phyloP scores from a whole-genome alignment of 208 protist species.

The Histomonas meleagridis region DNA sequence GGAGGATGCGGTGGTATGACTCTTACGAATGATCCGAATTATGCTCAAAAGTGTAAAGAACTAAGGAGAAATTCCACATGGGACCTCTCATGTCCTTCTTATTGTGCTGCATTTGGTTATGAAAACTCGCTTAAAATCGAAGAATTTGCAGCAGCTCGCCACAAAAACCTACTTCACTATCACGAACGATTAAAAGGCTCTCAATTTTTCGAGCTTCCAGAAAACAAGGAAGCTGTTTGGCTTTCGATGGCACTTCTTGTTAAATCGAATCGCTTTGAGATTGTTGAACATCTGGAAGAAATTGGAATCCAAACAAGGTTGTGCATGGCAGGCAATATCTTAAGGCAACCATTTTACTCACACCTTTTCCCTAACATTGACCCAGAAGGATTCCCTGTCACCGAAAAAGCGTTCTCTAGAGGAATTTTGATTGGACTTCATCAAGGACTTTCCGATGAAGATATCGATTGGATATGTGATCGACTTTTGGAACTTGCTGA shows the following conservation, averaged over 20 bases:
- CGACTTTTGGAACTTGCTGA: not conserved
- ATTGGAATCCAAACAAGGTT: conserved; percentile 43
- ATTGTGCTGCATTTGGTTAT: conserved; percentile 48
- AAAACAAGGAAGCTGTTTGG: conserved; percentile 34
- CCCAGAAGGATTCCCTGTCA: not conserved
- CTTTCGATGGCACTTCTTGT: conserved; percentile 41
- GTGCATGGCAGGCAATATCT: conserved; percentile 47
- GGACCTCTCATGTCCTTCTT: conserved; percentile 44
- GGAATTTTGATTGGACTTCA: conserved; percentile 16
- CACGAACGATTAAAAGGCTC: not conserved
- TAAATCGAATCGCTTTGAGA: conserved; percentile 34
- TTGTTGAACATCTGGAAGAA: conserved; percentile 40
- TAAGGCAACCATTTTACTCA: conserved; percentile 44
- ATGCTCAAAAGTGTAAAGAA: conserved; percentile 41
- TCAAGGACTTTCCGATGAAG: not conserved
- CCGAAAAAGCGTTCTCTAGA: not conserved
- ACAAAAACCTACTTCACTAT: conserved; percentile 39
- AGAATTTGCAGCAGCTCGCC: conserved; percentile 11
- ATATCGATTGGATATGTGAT: not conserved
- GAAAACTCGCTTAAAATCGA: conserved; percentile 37
- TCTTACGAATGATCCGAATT: conserved; percentile 45
- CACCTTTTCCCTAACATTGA: not conserved
- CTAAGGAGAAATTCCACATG: not conserved
- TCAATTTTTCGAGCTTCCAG: conserved; percentile 8
- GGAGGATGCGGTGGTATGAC: conserved; percentile 46